Evolutionary conservation across 2,329 filamentous ascomycete genomes (phyloP).

Genomic region (Alternaria sp.): DNA sequence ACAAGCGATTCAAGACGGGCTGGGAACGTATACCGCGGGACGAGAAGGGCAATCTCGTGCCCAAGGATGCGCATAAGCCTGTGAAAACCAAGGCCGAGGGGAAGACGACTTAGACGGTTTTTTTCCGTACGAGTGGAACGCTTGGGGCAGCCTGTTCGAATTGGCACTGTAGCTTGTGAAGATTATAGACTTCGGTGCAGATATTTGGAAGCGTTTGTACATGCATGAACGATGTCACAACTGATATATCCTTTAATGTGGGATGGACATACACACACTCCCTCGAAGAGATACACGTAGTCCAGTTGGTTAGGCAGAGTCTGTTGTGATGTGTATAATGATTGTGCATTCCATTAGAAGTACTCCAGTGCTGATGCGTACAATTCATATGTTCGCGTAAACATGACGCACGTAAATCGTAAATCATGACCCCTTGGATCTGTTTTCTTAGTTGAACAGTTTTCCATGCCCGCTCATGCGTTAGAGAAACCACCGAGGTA

Average conservation of each 20-base stretch:
- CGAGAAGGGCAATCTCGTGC: constrained; percentile 41
- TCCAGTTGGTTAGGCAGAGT: not conserved
- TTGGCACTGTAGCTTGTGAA: not conserved
- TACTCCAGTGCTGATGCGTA: constrained; percentile 10
- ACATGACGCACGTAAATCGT: constrained; percentile 12
- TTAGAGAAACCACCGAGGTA: not conserved
- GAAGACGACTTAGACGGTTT: constrained; percentile 3
- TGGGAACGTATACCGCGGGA: constrained; percentile 75
- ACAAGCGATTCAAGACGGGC: constrained; percentile 76
- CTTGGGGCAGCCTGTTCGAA: not conserved
- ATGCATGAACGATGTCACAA: not conserved
- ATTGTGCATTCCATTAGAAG: not conserved
- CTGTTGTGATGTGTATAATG: not conserved
- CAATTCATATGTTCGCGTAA: constrained; percentile 4
- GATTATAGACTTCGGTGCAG: not conserved
- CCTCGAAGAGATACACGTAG: not conserved
- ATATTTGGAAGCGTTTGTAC: not conserved
- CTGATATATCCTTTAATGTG: not conserved
- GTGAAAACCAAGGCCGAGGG: not conserved
- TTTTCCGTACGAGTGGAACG: not conserved
- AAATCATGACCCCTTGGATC: constrained; percentile 8
- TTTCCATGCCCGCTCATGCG: constrained; percentile 1
- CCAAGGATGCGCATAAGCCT: constrained; percentile 22
- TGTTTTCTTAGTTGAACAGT: not conserved
- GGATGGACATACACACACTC: not conserved